phyloP scores from a whole-genome alignment of 768 basidiomycete genomes.

The Russula emetica region DNA sequence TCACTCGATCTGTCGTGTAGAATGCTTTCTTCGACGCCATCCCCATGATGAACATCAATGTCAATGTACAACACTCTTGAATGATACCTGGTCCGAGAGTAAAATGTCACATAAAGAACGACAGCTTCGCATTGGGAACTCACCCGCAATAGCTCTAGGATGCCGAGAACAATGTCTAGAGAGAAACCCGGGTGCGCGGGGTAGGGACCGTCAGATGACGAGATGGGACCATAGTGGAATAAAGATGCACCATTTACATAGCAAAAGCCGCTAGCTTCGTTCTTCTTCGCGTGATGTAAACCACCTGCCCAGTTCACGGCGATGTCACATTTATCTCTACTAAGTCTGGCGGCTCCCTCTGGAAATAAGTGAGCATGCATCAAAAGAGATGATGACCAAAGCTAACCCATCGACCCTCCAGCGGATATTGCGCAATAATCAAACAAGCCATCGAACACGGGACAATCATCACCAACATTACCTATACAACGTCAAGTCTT shows the following conservation, averaged over 20 bases:
- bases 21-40: conserved; percentile 99
- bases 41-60: conserved; percentile 98
- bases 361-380: conserved; percentile 5
- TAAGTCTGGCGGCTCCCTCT: conserved; percentile 97
- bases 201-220: background rate
- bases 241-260: conserved; percentile 82
- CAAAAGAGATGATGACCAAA: background rate
- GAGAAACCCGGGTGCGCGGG: background rate
- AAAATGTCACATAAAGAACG: background rate
- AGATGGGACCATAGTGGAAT: conserved; percentile 1
- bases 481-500: conserved; percentile 45
- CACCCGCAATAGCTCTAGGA: conserved; percentile 89
- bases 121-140: conserved; percentile 11
- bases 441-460: conserved; percentile 96
- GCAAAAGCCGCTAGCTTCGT: conserved; percentile 98
- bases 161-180: conserved; percentile 93
- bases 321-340: conserved; percentile 96
- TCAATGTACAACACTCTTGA: conserved; percentile 95
- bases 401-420: conserved; percentile 97
- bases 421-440: conserved; percentile 99
- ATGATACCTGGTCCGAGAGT: conserved; percentile 65
- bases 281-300: conserved; percentile 97
- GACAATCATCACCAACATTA: conserved; percentile 98
- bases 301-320: conserved; percentile 99
- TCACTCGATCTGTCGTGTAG: conserved; percentile 97